Evolutionary conservation across 805 yeast species (phyloP).

Genomic region (Cyberlindnera euphorbiae): DNA sequence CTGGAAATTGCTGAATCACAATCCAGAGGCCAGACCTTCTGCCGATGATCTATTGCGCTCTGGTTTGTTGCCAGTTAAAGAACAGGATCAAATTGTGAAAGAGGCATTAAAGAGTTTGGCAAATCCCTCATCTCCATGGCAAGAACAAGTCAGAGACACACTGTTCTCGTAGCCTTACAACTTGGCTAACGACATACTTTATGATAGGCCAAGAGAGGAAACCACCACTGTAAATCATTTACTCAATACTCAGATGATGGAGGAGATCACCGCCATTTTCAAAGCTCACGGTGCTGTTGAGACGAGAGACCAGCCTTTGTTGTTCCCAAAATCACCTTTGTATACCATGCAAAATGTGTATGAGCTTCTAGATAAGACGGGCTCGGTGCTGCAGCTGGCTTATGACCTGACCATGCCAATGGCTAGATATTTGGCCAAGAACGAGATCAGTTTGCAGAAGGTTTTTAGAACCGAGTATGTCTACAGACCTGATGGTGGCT

Average conservation of each 20-base stretch:
- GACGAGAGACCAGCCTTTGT: conserved; percentile 53
- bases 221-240: conserved; percentile 44
- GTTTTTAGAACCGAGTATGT: conserved; percentile 76
- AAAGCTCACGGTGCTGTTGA: conserved; percentile 84
- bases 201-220: conserved; percentile 44
- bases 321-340: conserved; percentile 81
- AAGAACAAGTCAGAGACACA: conserved; percentile 83
- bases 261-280: conserved; percentile 59
- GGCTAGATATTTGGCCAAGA: conserved; percentile 76
- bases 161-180: conserved; percentile 82
- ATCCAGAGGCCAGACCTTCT: conserved; percentile 73
- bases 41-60: conserved; percentile 73
- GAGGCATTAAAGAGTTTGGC: conserved; percentile 83
- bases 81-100: conserved; percentile 83
- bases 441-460: conserved; percentile 49
- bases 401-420: conserved; percentile 86
- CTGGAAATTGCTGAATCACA: conserved; percentile 63
- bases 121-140: conserved; percentile 92
- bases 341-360: conserved; percentile 64
- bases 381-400: conserved; percentile 83
- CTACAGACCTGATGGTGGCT: conserved; percentile 58
- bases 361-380: conserved; percentile 79
- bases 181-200: conserved; percentile 78
- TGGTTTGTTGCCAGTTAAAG: conserved; percentile 82
- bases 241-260: conserved; percentile 54